Evolutionary conservation across 2,329 filamentous ascomycete species (phyloP).

Genomic region (Paracoccidioides lutzii): DNA sequence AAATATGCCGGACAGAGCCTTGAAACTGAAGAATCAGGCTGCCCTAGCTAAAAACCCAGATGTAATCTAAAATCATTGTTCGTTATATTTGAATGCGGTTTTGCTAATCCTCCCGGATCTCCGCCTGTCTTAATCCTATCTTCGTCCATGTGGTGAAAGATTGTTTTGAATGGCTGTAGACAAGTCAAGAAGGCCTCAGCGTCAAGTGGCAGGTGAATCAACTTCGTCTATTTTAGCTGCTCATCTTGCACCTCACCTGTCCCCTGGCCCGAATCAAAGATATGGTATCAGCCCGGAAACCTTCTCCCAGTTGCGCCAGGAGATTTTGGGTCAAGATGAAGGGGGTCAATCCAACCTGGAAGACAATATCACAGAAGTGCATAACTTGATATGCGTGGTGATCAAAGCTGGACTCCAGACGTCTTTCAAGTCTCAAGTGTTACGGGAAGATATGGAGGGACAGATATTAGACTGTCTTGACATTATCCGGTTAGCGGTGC

Average conservation of each 20-base stretch:
- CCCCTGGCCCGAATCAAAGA: conserved; percentile 49
- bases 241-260: conserved; percentile 71
- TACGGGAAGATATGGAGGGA: conserved; percentile 33
- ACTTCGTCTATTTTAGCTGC: conserved; percentile 71
- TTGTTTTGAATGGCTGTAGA: neutral
- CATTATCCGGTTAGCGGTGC: conserved; percentile 62
- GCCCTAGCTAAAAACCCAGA: neutral
- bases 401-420: conserved; percentile 62
- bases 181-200: neutral
- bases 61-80: neutral
- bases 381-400: conserved; percentile 75
- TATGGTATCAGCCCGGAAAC: conserved; percentile 57
- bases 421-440: conserved; percentile 34
- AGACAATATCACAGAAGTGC: conserved; percentile 62
- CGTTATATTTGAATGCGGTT: neutral
- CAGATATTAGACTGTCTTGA: conserved; percentile 55
- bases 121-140: neutral
- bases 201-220: conserved; percentile 16
- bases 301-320: conserved; percentile 60
- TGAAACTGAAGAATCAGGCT: neutral
- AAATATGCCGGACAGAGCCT: neutral
- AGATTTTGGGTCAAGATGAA: conserved; percentile 41
- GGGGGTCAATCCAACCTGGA: conserved; percentile 38
- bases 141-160: neutral
- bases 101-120: neutral